Evolutionary conservation across 2,329 filamentous ascomycete genomes (phyloP).

Genomic region (Dothideomycetidae sp.): DNA sequence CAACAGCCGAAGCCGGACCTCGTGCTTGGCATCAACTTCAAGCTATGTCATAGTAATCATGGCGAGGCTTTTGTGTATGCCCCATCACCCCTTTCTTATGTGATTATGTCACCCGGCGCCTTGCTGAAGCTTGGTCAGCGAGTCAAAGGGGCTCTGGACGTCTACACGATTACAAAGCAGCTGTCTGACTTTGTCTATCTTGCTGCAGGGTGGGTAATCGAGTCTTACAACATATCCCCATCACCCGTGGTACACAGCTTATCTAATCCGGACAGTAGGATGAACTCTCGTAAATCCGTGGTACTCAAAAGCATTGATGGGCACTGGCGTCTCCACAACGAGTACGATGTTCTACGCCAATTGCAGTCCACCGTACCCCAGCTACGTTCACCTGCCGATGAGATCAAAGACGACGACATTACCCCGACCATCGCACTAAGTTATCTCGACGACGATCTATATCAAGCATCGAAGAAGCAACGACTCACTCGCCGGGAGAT

Average conservation of each 20-base stretch:
- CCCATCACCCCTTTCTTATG: too few relatives aligned
- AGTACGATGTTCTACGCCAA: not conserved
- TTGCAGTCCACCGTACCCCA: not conserved
- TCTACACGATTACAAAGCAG: not conserved
- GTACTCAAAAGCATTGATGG: not conserved
- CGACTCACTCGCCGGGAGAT: not conserved
- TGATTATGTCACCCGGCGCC: not conserved
- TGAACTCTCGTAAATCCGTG: too few relatives aligned
- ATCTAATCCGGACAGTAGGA: too few relatives aligned
- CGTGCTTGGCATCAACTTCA: too few relatives aligned
- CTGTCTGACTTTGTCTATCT: not conserved
- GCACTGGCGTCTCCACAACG: not conserved
- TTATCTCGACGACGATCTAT: not conserved
- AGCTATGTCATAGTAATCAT: too few relatives aligned
- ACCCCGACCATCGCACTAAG: not conserved
- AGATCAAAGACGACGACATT: not conserved
- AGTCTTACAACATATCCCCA: too few relatives aligned
- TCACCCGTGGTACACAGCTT: too few relatives aligned
- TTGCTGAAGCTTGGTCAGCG: not conserved
- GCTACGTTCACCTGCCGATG: not conserved
- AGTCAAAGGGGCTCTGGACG: not conserved
- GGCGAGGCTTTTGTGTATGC: too few relatives aligned
- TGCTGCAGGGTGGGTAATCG: too few relatives aligned
- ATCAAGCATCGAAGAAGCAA: not conserved
- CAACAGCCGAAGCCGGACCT: too few relatives aligned